Evolutionary conservation across 2,329 filamentous ascomycete genomes (phyloP), one percentile per base, ranked within the genome.

Genomic region (Ploettnerulaceae sp.): DNA sequence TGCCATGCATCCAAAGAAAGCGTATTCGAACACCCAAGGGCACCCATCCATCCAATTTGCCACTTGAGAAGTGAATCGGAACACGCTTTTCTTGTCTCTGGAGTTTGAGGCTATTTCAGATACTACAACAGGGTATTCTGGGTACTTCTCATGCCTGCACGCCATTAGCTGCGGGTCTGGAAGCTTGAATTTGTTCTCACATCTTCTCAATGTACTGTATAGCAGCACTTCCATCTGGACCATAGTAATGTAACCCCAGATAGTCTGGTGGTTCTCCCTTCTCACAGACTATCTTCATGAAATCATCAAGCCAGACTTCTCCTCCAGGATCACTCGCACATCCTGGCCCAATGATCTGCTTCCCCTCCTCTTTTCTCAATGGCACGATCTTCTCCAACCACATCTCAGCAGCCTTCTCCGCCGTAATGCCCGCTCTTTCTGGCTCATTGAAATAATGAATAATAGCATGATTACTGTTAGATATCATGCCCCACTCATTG

Each of bases 361-460:
- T 66, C 18, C 57, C 49, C 20, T 57, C 59, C 28, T 59, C 49
- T 26, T 57, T 56, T 57, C 67, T 53, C 56, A 69, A 38, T 29
- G 65, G 61, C 52, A 71, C 53, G 49, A 72, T 64, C 41, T 67
- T 62, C 11, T 62, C 53, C 31, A 55, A 53, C 68, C 69, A 73
- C 45, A 64, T 57, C 7, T 64, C 57, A 5, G 64, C 67, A 7
- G 70, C 70, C 42, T 65, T 56, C 47, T 64, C 54, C 1, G 58
- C 55, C 14, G 54, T 61, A 14, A 67, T 63, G 11, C 63, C 62
- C 38, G 60, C 57, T 24, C 68, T 63, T 48, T 73, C 69, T 5
- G 70, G 70, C 57, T 72, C 70, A 53, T 72, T 72, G 64, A 71
- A 67, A 52, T 66, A 72, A 49, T 71, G 68, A 8, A 72, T 62